Conservation (phyloP, 2,329 filamentous ascomycete species). For the Cordyceps tenuipes region DNA sequence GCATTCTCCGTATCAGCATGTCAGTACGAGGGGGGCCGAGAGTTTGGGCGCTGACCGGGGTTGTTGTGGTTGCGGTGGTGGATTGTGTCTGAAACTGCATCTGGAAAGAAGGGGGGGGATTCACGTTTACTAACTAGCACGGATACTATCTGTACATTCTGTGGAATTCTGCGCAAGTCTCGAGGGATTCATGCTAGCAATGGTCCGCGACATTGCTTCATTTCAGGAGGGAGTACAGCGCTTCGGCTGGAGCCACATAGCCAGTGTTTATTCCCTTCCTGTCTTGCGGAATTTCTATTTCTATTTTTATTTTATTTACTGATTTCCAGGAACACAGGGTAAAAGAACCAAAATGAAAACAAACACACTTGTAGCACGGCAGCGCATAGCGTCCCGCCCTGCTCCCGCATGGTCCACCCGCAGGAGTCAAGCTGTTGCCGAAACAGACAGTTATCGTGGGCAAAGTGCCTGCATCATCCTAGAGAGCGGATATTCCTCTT, state of each 20-base stretch:
- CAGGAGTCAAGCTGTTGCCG: background rate
- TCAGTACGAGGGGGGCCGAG: background rate
- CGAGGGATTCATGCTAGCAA: background rate
- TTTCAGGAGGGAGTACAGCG: background rate
- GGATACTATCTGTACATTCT: background rate
- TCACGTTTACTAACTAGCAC: too few relatives aligned
- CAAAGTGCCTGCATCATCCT: background rate
- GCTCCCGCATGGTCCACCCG: background rate
- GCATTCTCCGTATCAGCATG: background rate
- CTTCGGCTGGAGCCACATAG: background rate
- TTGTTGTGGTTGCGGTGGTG: background rate
- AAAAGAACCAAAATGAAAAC: background rate
- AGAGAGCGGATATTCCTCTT: background rate
- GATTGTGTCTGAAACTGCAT: background rate
- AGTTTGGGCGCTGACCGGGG: background rate
- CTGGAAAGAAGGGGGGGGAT: background rate
- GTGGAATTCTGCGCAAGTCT: background rate
- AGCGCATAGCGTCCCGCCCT: background rate
- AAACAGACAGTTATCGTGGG: background rate
- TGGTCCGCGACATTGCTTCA: slow-evolving; percentile 1
- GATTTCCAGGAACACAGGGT: background rate
- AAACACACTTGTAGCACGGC: background rate
- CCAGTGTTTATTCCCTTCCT: background rate
- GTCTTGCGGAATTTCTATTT: too few relatives aligned
- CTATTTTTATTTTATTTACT: background rate